These are phyloP conservation scores for Durotheca rogersii DNA, from an alignment of 495 filamentous ascomycete genomes.

Conservation along the genomic window DNA sequence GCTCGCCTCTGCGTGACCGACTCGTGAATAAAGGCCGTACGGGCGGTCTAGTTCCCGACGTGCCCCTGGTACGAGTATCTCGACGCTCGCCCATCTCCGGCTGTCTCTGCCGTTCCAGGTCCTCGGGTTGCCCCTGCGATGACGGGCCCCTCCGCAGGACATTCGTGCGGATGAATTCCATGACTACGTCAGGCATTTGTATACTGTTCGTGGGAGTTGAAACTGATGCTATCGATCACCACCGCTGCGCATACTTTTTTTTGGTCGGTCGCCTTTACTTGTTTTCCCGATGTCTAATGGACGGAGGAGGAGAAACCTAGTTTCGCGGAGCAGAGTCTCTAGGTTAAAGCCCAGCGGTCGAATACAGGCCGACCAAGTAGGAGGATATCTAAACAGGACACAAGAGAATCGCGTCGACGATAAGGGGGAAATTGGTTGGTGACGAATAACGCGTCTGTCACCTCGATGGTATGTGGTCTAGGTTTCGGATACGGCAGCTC, in stretches of 20 bases:
- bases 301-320: not conserved
- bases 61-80: constrained; percentile 13
- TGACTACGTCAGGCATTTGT: constrained; percentile 8
- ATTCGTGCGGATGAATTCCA: constrained; percentile 28
- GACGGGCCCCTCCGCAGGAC: constrained; percentile 17
- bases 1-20: constrained; percentile 30
- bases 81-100: constrained; percentile 34
- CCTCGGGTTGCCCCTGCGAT: constrained; percentile 12
- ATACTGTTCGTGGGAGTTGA: constrained; percentile 20
- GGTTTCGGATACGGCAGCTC: constrained; percentile 13
- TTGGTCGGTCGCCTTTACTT: not conserved
- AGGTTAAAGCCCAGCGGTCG: constrained; percentile 12
- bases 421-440: constrained; percentile 4
- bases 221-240: constrained; percentile 17
- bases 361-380: constrained; percentile 4
- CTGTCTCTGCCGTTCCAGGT: constrained; percentile 22
- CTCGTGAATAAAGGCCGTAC: constrained; percentile 39
- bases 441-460: constrained; percentile 1
- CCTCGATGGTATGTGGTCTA: constrained; percentile 5
- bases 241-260: constrained; percentile 22
- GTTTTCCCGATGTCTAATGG: constrained; percentile 2
- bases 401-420: constrained; percentile 4
- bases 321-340: not conserved
- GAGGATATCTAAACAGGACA: constrained; percentile 15
- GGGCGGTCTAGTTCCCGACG: constrained; percentile 29